Conservation (phyloP, 768 basidiomycete genomes). For the Collybiopsis luxurians region DNA sequence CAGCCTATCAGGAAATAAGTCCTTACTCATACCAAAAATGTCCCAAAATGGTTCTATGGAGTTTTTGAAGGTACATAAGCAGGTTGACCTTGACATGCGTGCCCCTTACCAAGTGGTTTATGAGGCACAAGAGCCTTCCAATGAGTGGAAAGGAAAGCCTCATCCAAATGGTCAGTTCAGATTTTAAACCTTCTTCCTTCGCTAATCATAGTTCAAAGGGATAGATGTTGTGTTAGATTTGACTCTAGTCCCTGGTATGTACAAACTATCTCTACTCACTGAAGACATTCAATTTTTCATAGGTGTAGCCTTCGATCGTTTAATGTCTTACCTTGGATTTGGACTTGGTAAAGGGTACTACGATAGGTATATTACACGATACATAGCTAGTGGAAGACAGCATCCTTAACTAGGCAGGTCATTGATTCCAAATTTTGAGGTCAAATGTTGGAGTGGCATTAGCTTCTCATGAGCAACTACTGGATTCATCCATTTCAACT, state of each 20-base stretch:
- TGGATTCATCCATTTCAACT: slow-evolving; percentile 51
- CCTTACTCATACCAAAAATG: slow-evolving; percentile 69
- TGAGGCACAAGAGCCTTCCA: slow-evolving; percentile 76
- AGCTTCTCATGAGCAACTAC: slow-evolving; percentile 60
- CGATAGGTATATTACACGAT: slow-evolving; percentile 66
- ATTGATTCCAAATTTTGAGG: slow-evolving; percentile 28
- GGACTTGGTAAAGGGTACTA: slow-evolving; percentile 84
- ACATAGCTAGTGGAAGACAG: slow-evolving; percentile 39
- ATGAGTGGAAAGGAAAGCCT: slow-evolving; percentile 36
- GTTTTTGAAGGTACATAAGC: slow-evolving; percentile 57
- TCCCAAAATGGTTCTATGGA: slow-evolving; percentile 55
- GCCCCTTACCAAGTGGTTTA: slow-evolving; percentile 57
- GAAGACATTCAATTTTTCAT: background rate
- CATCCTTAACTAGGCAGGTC: slow-evolving; percentile 59
- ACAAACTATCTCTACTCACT: slow-evolving; percentile 32
- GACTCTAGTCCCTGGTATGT: slow-evolving; percentile 65
- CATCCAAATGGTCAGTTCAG: slow-evolving; percentile 50
- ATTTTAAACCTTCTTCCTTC: slow-evolving; percentile 31
- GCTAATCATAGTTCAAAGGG: slow-evolving; percentile 37
- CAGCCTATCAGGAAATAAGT: slow-evolving; percentile 45
- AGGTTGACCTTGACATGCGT: slow-evolving; percentile 59
- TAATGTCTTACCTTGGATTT: slow-evolving; percentile 69
- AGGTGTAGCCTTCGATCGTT: slow-evolving; percentile 77
- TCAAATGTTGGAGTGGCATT: slow-evolving; percentile 51
- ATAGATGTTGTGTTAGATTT: slow-evolving; percentile 50